A percentile compares a stretch with the other conserved stretches of the same genome.
Evolutionary conservation across 2,329 filamentous ascomycete genomes (phyloP).

Genomic region (Alternaria infectoria): DNA sequence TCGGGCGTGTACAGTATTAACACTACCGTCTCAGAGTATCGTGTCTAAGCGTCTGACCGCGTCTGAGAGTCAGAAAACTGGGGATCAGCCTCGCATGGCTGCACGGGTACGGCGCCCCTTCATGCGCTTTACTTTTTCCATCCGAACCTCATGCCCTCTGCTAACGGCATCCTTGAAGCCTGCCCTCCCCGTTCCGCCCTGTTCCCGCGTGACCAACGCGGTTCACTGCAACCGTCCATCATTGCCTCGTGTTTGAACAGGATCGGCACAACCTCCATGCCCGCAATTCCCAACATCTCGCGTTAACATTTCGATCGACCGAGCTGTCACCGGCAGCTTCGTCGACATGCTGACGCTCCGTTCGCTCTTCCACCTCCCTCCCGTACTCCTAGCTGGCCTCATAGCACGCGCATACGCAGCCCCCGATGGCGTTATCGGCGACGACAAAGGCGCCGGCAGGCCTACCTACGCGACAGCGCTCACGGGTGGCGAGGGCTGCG

Average conservation of each 20-base stretch:
- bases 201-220: neutral
- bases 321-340: conserved; percentile 1
- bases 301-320: conserved; percentile 6
- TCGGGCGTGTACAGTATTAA: no score
- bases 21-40: conserved; percentile 8
- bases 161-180: conserved; percentile 2
- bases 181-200: neutral
- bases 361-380: conserved; percentile 28
- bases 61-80: conserved; percentile 5
- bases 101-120: conserved; percentile 1
- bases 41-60: conserved; percentile 6
- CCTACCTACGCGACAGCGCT: conserved; percentile 30
- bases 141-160: neutral
- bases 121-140: conserved; percentile 6
- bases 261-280: conserved; percentile 10
- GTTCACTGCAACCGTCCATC: neutral
- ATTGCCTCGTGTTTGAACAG: neutral
- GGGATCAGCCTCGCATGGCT: conserved; percentile 4
- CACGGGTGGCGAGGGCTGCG: conserved; percentile 42
- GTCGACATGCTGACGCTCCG: conserved; percentile 31
- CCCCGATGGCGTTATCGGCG: conserved; percentile 33
- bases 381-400: conserved; percentile 26
- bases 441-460: conserved; percentile 21
- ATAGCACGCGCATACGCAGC: conserved; percentile 30
- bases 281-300: neutral